Conservation (phyloP, 768 basidiomycete genomes). For the Hydnum rufescens region DNA sequence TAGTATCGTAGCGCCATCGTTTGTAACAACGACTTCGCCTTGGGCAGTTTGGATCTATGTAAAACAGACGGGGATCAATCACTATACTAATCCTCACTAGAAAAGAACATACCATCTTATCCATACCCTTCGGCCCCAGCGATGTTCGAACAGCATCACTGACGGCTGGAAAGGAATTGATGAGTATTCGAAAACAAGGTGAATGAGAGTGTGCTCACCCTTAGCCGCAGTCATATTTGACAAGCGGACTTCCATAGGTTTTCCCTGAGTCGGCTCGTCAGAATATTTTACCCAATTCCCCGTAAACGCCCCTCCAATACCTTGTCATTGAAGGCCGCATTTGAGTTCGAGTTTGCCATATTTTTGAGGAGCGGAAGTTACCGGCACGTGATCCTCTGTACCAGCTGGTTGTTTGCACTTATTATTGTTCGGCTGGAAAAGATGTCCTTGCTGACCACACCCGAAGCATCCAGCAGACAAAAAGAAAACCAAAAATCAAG, state of each 20-base stretch:
- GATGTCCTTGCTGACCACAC: too few relatives aligned
- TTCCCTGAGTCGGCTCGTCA: conserved; percentile 39
- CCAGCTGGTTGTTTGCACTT: too few relatives aligned
- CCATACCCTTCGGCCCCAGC: conserved; percentile 93
- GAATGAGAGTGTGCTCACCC: conserved; percentile 27
- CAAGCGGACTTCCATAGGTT: conserved; percentile 93
- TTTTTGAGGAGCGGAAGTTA: too few relatives aligned
- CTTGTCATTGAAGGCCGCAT: conserved; percentile 77
- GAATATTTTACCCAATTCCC: conserved; percentile 13
- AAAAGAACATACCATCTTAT: conserved; percentile 68
- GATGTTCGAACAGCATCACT: conserved; percentile 96
- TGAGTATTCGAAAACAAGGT: background rate
- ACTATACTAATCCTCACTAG: background rate
- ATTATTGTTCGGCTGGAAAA: too few relatives aligned
- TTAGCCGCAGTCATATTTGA: conserved; percentile 98
- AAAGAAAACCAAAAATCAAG: background rate
- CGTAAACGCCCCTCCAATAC: conserved; percentile 18
- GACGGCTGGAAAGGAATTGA: conserved; percentile 39
- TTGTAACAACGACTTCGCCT: conserved; percentile 94
- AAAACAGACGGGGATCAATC: too few relatives aligned
- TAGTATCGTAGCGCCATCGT: conserved; percentile 95
- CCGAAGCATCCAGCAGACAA: background rate
- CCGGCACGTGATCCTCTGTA: too few relatives aligned
- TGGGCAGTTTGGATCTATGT: conserved; percentile 82
- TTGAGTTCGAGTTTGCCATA: too few relatives aligned